A percentile compares a stretch with the other conserved stretches of the same genome.
Conservation (phyloP, 495 filamentous ascomycete species). For the Cryomyces antarcticus region DNA sequence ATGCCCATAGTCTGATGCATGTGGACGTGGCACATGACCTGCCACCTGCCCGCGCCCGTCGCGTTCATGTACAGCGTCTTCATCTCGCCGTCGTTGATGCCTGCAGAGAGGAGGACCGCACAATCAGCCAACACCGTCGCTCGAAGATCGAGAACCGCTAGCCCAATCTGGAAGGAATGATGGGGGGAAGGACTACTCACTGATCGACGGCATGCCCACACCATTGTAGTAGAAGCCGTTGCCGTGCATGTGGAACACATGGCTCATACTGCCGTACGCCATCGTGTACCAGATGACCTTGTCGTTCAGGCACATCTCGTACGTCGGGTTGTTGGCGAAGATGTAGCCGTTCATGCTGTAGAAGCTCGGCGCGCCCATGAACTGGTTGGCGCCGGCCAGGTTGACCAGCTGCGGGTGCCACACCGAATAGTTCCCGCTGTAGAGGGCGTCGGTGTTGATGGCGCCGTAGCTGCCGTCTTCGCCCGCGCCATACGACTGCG, state of each 20-base stretch:
- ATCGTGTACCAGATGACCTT: slow-evolving; percentile 7
- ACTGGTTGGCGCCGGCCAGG: slow-evolving; percentile 1
- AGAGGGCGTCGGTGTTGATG: slow-evolving; percentile 1
- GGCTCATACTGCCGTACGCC: slow-evolving; percentile 2
- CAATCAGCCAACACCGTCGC: background rate
- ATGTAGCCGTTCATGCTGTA: slow-evolving; percentile 9
- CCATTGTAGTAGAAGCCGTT: slow-evolving; percentile 4
- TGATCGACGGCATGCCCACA: background rate
- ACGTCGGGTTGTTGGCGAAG: slow-evolving; percentile 5
- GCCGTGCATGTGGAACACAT: slow-evolving; percentile 8
- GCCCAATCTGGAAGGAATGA: background rate
- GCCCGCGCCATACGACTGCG: background rate
- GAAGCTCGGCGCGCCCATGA: slow-evolving; percentile 1
- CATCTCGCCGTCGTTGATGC: slow-evolving; percentile 2
- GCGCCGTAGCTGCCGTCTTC: background rate
- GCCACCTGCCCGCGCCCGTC: slow-evolving; percentile 1
- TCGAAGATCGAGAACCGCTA: background rate
- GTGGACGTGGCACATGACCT: slow-evolving; percentile 3
- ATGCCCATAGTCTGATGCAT: background rate
- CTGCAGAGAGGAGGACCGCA: background rate
- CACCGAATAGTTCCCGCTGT: slow-evolving; percentile 1
- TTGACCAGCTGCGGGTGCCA: slow-evolving; percentile 7
- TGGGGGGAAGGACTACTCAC: background rate
- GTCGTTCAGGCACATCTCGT: slow-evolving; percentile 8
- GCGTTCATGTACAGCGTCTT: slow-evolving; percentile 5